phyloP scores from a whole-genome alignment of 768 basidiomycete species.

The Podaxis mareebaensis region DNA sequence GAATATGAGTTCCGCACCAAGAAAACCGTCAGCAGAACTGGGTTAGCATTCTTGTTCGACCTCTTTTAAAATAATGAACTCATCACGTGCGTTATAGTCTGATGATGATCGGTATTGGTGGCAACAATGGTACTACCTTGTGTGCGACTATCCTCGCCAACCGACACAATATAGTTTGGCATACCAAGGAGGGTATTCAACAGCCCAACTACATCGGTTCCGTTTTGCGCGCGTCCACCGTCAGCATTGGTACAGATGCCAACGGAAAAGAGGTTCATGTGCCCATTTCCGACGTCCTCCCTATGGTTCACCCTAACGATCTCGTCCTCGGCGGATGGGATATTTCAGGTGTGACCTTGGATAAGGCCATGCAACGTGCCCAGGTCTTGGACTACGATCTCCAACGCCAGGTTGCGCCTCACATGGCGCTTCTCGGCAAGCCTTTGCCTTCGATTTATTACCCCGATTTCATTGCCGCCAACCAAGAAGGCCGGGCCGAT shows the following conservation, averaged over 20 bases:
- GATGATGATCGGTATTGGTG: conserved; percentile 96
- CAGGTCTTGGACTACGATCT: conserved; percentile 95
- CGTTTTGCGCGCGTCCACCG: conserved; percentile 91
- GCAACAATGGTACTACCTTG: conserved; percentile 96
- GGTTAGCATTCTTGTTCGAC: conserved; percentile 46
- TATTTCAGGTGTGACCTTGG: conserved; percentile 82
- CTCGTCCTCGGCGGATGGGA: conserved; percentile 99
- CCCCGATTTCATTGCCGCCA: conserved; percentile 96
- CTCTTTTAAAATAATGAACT: conserved; percentile 17
- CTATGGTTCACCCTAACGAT: conserved; percentile 98
- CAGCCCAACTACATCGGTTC: conserved; percentile 99
- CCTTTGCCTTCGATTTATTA: conserved; percentile 97
- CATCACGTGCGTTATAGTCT: conserved; percentile 49
- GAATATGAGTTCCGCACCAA: conserved; percentile 91
- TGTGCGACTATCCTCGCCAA: conserved; percentile 95
- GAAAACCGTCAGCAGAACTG: conserved; percentile 85
- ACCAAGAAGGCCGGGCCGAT: conserved; percentile 86
- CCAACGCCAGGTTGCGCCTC: conserved; percentile 89
- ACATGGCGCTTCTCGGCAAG: conserved; percentile 76
- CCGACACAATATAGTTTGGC: conserved; percentile 91
- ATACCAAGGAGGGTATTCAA: conserved; percentile 88
- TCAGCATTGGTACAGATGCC: conserved; percentile 82
- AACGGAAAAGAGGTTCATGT: conserved; percentile 90
- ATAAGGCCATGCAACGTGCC: conserved; percentile 91
- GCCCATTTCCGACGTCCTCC: conserved; percentile 89